Evolutionary conservation across 495 filamentous ascomycete genomes (phyloP), one percentile per base, ranked within the genome.

Genomic region (Talaromyces stipitatus): DNA sequence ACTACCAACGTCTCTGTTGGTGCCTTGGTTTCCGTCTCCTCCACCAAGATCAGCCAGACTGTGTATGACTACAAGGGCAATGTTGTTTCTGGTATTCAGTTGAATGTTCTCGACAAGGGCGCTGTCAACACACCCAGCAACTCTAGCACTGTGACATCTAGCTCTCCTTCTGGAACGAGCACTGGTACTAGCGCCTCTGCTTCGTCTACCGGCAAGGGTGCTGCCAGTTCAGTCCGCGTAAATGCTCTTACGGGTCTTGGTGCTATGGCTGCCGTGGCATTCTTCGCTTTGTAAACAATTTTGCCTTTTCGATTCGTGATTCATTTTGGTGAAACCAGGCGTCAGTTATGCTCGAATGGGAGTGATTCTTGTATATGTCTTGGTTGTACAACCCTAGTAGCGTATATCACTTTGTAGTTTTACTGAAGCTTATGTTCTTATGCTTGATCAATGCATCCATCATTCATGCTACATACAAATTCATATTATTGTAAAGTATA

Each of bases 21-120:
- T 16, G 79, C 83, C 62, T 64, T 87, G 4, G 78, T 88, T 53
- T 57, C 72, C n/a, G 79, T 90, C 57, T 68, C 70, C n/a, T 64
- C 67, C 43, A 82, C 73, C 12, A 66, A 65, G 11, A 77, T 85
- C 38, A 66, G 71, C 16, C 66, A 82, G 60, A 72, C 70, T 12
- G 79, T 89, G 7, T 82, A 83, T 63, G 72, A 75, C 32, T 72
- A 70, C 61, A 75, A 75, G 38, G 85, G 85, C 58, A 66, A 66
- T 26, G 56, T 77, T 59, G 70, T 91, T 38, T 64, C 69, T 5
- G 71, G 69, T 22, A 64, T 91, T 27, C 69, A 74, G 4, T 82
- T 88, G 62, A 76, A 72, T 46, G 70, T 73, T 9, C 62, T 85
- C 29, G 56, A 69, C 4, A 66, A 72, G 28, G 82, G 78, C 43